These are phyloP conservation scores for Nothophytophthora sp. DNA, from an alignment of 352 stramenopile genomes.

Conservation along the genomic window DNA sequence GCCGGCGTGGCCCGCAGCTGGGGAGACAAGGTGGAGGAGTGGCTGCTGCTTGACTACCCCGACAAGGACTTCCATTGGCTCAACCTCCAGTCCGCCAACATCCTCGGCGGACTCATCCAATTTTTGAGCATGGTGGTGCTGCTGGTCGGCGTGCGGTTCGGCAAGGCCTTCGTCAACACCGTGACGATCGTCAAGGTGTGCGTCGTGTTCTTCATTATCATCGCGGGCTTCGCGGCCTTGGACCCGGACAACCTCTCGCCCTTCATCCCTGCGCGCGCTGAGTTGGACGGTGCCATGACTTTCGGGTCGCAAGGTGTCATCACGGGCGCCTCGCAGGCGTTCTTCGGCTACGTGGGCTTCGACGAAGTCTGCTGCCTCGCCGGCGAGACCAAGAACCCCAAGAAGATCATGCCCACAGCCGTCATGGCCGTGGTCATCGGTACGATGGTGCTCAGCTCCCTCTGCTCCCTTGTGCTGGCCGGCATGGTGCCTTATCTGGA, in stretches of 20 bases:
- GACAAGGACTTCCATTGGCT: slow-evolving; percentile 48
- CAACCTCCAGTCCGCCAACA: slow-evolving; percentile 52
- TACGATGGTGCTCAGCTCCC: slow-evolving; percentile 64
- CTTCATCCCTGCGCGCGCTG: slow-evolving; percentile 62
- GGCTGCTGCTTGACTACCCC: slow-evolving; percentile 42
- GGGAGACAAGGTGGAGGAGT: slow-evolving; percentile 89
- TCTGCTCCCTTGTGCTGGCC: slow-evolving; percentile 85
- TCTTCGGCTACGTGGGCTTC: slow-evolving; percentile 95
- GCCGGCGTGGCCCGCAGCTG: slow-evolving; percentile 91
- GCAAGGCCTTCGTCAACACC: slow-evolving; percentile 88
- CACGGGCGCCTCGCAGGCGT: slow-evolving; percentile 81
- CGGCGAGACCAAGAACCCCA: slow-evolving; percentile 75
- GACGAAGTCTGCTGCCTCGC: slow-evolving; percentile 93
- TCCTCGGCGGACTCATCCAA: slow-evolving; percentile 59
- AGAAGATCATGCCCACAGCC: slow-evolving; percentile 75
- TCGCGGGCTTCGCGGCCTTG: slow-evolving; percentile 81
- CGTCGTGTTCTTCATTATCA: slow-evolving; percentile 91
- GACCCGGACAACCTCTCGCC: slow-evolving; percentile 79
- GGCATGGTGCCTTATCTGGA: slow-evolving; percentile 70
- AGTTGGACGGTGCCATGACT: slow-evolving; percentile 17
- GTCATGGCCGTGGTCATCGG: slow-evolving; percentile 80
- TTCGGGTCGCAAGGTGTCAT: slow-evolving; percentile 75
- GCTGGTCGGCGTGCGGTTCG: slow-evolving; percentile 78
- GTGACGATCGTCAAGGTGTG: slow-evolving; percentile 71
- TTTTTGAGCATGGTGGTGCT: slow-evolving; percentile 66